A percentile compares a stretch with the other conserved stretches of the same genome.
phyloP scores from a whole-genome alignment of 1,284 basidiomycete genomes.

The Moesziomyces sp. region DNA sequence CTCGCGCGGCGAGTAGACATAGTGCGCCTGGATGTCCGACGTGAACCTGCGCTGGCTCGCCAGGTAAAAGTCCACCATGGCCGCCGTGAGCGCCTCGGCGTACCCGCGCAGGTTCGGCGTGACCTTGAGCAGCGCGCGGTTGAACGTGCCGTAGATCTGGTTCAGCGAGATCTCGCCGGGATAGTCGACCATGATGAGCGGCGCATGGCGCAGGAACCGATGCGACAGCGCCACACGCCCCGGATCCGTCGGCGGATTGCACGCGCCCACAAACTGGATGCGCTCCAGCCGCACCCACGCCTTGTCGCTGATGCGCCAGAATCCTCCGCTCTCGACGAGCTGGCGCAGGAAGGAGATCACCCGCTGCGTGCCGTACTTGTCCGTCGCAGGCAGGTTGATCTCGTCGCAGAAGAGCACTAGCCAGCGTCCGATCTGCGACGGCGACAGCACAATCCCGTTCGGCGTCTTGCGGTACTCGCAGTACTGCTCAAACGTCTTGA shows the following conservation, averaged over 20 bases:
- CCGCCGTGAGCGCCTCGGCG: conserved; percentile 92
- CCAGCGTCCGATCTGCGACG: conserved; percentile 95
- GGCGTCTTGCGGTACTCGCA: conserved; percentile 99
- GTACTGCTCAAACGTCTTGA: conserved; percentile 99
- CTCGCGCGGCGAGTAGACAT: conserved; percentile 98
- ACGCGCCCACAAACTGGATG: conserved; percentile 99
- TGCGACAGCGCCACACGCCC: conserved; percentile 98
- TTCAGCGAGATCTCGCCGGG: conserved; percentile 96
- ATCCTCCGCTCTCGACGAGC: conserved; percentile 92
- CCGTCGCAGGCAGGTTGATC: conserved; percentile 95
- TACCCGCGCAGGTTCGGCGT: conserved; percentile 92
- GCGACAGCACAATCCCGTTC: conserved; percentile 92
- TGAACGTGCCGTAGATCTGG: conserved; percentile 99
- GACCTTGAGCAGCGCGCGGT: conserved; percentile 93
- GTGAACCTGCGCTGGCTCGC: conserved; percentile 95
- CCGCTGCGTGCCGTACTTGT: conserved; percentile 98
- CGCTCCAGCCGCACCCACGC: conserved; percentile 97
- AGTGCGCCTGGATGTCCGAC: conserved; percentile 95
- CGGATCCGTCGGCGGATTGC: conserved; percentile 99
- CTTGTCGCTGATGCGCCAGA: conserved; percentile 94
- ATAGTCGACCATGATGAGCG: conserved; percentile 99
- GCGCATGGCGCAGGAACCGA: conserved; percentile 96
- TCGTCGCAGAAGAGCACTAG: conserved; percentile 99
- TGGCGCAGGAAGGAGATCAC: conserved; percentile 99
- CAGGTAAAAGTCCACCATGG: conserved; percentile 96